Percentiles rank a stretch among this genome's conserved stretches.
Conservation (phyloP, 1,284 basidiomycete species). For the Veloboletus limbatus region DNA sequence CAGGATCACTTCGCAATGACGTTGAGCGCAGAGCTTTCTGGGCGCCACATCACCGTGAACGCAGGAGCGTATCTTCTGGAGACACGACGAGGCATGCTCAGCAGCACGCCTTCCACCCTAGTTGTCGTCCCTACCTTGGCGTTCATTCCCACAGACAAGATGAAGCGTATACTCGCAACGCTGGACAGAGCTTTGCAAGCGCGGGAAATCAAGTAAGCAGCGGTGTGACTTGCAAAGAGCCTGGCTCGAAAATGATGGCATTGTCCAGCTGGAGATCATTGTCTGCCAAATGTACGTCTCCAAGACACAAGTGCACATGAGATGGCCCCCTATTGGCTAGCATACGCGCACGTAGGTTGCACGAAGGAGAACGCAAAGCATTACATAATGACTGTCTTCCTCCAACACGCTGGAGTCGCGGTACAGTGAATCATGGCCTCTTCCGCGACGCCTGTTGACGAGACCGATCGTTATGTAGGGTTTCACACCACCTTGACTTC, state of each 20-base stretch:
- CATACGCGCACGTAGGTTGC: slow-evolving; percentile 16
- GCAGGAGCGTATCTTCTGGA: slow-evolving; percentile 4
- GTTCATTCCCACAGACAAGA: slow-evolving; percentile 14
- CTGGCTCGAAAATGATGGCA: slow-evolving; percentile 21
- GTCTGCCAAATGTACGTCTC: slow-evolving; percentile 15
- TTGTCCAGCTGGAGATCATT: slow-evolving; percentile 19
- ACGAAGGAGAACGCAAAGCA: slow-evolving; percentile 13
- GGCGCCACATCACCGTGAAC: slow-evolving; percentile 12
- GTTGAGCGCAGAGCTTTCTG: slow-evolving; percentile 15
- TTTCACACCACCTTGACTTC: slow-evolving; percentile 20
- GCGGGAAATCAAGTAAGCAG: slow-evolving; percentile 9
- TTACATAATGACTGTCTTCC: slow-evolving; percentile 10
- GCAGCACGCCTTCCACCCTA: slow-evolving; percentile 18
- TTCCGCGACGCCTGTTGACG: background rate
- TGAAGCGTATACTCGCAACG: slow-evolving; percentile 8
- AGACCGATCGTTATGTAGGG: background rate
- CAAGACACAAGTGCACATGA: background rate
- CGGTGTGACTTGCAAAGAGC: slow-evolving; percentile 18
- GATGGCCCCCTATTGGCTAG: background rate
- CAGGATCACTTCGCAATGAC: slow-evolving; percentile 16
- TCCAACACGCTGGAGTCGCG: slow-evolving; percentile 23
- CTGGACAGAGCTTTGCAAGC: slow-evolving; percentile 9
- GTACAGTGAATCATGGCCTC: slow-evolving; percentile 6
- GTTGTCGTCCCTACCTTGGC: slow-evolving; percentile 12
- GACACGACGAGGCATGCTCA: slow-evolving; percentile 13